Percentiles rank a stretch among this genome's conserved stretches.
These are phyloP conservation scores for Chalciporus sphaerocephalus DNA, from an alignment of 768 basidiomycete species.

Conservation along the genomic window DNA sequence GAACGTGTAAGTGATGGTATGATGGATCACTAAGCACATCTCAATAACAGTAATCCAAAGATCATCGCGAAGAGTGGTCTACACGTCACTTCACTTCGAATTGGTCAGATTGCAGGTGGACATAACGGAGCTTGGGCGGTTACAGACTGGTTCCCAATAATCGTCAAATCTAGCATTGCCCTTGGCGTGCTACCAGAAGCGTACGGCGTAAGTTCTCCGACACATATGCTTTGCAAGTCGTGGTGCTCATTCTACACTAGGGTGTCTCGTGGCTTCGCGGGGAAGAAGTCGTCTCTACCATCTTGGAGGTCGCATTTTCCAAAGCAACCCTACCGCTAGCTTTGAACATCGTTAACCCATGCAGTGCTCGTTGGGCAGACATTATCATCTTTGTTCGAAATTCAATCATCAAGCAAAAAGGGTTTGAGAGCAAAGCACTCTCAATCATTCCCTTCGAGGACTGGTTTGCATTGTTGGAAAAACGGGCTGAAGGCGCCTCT, in stretches of 20 bases:
- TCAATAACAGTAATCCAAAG: constrained; percentile 10
- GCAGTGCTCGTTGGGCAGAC: constrained; percentile 29
- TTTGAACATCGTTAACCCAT: constrained; percentile 40
- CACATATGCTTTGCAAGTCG: neutral
- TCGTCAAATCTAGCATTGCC: constrained; percentile 34
- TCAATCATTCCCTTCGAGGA: constrained; percentile 32
- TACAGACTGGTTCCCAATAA: constrained; percentile 45
- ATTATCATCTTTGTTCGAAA: constrained; percentile 27
- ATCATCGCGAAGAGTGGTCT: constrained; percentile 39
- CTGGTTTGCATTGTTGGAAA: constrained; percentile 33
- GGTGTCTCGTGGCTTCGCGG: constrained; percentile 42
- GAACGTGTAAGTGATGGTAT: constrained; percentile 31
- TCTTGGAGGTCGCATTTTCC: constrained; percentile 29
- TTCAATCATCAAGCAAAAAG: constrained; percentile 12
- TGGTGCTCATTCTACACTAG: constrained; percentile 16
- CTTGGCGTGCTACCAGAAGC: constrained; percentile 29
- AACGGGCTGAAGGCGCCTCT: constrained; percentile 13
- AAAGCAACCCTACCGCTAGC: constrained; percentile 15
- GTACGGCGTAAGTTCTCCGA: constrained; percentile 28
- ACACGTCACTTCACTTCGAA: constrained; percentile 35
- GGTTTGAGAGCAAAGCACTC: constrained; percentile 9
- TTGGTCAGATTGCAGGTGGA: constrained; percentile 46
- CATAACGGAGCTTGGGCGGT: constrained; percentile 40
- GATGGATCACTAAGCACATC: neutral
- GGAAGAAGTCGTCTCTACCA: constrained; percentile 33